Conservation (phyloP, 441 rosid genomes). For the Eugenia klotzschiana region DNA sequence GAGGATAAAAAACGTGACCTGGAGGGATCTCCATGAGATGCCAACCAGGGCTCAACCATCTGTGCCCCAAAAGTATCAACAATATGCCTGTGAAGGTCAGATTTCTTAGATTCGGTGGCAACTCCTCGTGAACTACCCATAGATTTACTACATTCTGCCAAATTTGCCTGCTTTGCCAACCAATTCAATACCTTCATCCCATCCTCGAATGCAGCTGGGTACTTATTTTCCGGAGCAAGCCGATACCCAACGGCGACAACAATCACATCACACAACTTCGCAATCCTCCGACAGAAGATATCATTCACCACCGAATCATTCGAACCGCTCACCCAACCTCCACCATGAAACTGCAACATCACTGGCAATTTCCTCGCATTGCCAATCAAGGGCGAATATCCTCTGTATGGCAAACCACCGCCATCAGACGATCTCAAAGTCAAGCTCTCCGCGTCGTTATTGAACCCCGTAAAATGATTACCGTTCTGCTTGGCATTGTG, state of each 20-base stretch:
- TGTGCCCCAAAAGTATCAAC: conserved; percentile 80
- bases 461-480: background rate
- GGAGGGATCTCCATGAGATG: conserved; percentile 87
- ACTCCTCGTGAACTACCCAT: conserved; percentile 34
- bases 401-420: conserved; percentile 26
- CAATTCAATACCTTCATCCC: conserved; percentile 74
- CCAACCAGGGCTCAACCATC: conserved; percentile 96
- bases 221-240: conserved; percentile 81
- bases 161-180: conserved; percentile 85
- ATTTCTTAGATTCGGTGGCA: conserved; percentile 43
- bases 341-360: conserved; percentile 86
- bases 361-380: conserved; percentile 49
- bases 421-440: conserved; percentile 26
- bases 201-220: conserved; percentile 79
- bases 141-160: conserved; percentile 73
- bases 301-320: conserved; percentile 82
- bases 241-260: conserved; percentile 84
- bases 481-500: background rate
- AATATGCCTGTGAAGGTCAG: conserved; percentile 46
- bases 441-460: conserved; percentile 22
- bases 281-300: conserved; percentile 63
- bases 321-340: conserved; percentile 91
- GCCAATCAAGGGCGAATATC: conserved; percentile 39
- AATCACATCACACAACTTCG: conserved; percentile 64
- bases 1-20: conserved; percentile 29